phyloP scores from a whole-genome alignment of 305 asterid genomes.

The Petunia hybrid region DNA sequence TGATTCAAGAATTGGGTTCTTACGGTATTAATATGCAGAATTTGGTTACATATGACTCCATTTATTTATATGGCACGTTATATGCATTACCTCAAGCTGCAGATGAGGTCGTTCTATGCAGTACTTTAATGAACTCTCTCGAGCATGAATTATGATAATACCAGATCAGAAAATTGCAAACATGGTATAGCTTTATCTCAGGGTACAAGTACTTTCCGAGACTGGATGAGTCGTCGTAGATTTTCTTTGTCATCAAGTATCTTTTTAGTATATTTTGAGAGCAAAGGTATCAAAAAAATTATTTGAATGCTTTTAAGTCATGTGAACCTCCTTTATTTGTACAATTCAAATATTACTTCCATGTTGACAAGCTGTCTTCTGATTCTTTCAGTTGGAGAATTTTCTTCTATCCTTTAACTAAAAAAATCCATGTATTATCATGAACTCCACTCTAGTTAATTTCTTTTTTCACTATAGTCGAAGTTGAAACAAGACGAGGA shows the following conservation, averaged over 20 bases:
- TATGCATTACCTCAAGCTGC: neutral
- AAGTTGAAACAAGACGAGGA: neutral
- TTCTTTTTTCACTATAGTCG: neutral
- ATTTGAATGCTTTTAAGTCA: neutral
- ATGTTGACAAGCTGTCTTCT: neutral
- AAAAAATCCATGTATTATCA: neutral
- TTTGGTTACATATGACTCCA: neutral
- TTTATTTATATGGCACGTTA: neutral
- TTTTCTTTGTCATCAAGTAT: neutral
- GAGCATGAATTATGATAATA: neutral
- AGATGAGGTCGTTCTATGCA: neutral
- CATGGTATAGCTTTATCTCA: neutral
- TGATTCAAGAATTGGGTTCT: slow-evolving; percentile 22
- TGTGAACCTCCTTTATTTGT: neutral
- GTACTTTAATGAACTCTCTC: slow-evolving; percentile 12
- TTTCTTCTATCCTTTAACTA: neutral
- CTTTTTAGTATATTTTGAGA: neutral
- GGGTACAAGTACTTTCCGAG: neutral
- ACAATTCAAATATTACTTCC: neutral
- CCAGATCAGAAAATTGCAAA: slow-evolving; percentile 4
- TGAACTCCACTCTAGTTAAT: neutral
- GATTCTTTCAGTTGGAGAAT: neutral
- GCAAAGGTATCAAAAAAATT: neutral
- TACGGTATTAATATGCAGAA: neutral
- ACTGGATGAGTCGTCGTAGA: neutral